Conservation (phyloP, 441 rosid species). For the Bocquillonia castaneifolia region DNA sequence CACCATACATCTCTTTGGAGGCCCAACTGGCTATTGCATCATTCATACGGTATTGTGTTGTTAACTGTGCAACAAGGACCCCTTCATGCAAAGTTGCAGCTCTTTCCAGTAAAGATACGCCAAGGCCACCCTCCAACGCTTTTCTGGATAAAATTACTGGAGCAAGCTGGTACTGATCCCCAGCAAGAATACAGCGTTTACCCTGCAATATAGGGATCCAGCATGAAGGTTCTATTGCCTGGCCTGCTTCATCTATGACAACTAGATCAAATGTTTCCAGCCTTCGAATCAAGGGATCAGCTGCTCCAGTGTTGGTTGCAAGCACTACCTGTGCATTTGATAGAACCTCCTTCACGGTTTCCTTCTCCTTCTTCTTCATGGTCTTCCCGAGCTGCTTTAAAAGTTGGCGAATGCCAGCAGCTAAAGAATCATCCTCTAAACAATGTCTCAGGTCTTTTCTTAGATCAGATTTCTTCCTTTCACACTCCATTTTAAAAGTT, state of each 20-base stretch:
- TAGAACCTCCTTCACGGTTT: conserved; percentile 72
- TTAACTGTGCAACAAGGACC: conserved; percentile 58
- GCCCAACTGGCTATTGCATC: conserved; percentile 96
- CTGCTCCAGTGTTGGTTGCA: conserved; percentile 90
- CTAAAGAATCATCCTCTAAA: conserved; percentile 83
- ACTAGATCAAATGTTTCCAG: conserved; percentile 78
- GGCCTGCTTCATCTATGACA: conserved; percentile 95
- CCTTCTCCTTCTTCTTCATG: conserved; percentile 84
- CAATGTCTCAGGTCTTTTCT: conserved; percentile 79
- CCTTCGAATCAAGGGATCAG: conserved; percentile 80
- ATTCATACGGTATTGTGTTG: conserved; percentile 87
- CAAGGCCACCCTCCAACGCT: conserved; percentile 92
- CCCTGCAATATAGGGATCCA: conserved; percentile 96
- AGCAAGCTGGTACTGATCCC: conserved; percentile 94
- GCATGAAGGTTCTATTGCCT: conserved; percentile 94
- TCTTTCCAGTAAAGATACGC: conserved; percentile 80
- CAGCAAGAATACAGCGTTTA: conserved; percentile 79
- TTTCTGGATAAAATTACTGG: conserved; percentile 83
- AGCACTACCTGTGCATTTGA: conserved; percentile 85
- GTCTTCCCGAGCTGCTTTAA: conserved; percentile 82
- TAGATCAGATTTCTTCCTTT: conserved; percentile 85
- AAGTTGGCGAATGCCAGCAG: conserved; percentile 96
- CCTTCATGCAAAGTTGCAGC: conserved; percentile 73
- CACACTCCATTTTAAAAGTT: conserved; percentile 53
- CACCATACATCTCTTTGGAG: conserved; percentile 95